A percentile compares a stretch with the other conserved stretches of the same genome.
Conservation (phyloP, 2,329 filamentous ascomycete species). For the Huntiella decipiens region DNA sequence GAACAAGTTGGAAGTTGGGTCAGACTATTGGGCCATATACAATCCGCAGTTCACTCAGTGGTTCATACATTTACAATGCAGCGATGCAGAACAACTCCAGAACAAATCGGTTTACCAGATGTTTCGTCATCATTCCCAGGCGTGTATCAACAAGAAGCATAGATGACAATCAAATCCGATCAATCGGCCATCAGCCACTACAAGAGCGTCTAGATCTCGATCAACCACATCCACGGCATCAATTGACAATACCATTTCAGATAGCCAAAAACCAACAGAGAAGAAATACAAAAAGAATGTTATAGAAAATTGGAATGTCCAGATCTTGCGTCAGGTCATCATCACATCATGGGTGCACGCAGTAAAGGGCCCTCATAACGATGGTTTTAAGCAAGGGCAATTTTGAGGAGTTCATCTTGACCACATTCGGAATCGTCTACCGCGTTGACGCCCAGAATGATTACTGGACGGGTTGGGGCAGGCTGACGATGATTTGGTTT, state of each 20-base stretch:
- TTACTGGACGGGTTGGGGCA: slow-evolving; percentile 12
- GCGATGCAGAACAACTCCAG: slow-evolving; percentile 2
- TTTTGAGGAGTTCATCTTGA: slow-evolving; percentile 32
- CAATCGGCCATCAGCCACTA: background rate
- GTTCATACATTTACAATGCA: background rate
- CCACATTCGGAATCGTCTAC: slow-evolving; percentile 33
- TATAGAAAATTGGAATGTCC: slow-evolving; percentile 24
- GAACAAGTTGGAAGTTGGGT: slow-evolving; percentile 1
- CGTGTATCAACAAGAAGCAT: background rate
- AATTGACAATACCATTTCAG: background rate
- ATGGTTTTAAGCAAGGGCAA: slow-evolving; percentile 49
- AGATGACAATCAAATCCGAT: background rate
- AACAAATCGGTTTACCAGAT: slow-evolving; percentile 12
- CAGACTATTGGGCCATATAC: slow-evolving; percentile 6
- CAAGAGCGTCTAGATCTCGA: slow-evolving; percentile 1
- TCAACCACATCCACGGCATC: background rate
- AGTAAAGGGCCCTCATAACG: slow-evolving; percentile 38
- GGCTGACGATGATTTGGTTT: slow-evolving; percentile 24
- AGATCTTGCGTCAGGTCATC: slow-evolving; percentile 46
- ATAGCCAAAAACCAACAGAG: too few species aligned
- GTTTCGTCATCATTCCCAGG: slow-evolving; percentile 9
- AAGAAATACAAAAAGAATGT: background rate
- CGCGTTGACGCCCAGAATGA: slow-evolving; percentile 17
- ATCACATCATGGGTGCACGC: slow-evolving; percentile 44
- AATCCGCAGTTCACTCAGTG: slow-evolving; percentile 9